Base-by-base conservation (phyloP, 129 eudicot species). In the Escallonia rubra region DNA sequence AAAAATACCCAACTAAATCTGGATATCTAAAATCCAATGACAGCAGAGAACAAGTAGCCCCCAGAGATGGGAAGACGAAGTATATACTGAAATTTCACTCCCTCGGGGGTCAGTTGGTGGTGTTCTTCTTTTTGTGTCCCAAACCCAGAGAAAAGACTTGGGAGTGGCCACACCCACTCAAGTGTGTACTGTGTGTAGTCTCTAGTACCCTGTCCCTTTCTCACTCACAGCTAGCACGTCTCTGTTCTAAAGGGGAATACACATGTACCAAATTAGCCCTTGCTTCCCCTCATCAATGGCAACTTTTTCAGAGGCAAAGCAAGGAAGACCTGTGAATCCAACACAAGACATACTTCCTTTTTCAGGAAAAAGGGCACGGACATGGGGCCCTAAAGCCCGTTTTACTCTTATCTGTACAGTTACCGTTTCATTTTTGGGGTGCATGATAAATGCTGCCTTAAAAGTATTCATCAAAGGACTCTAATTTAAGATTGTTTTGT, bases 221-320 rank as follows among this genome's bases (percentile, higher is more conserved):
- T 23, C 34, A 23, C 34, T 23, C 34, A 23, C 34, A 23, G 34
- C 34, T 23, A 23, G 34, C 34, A 23, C 34, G 34, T 23, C 34
- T 23, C 34, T 1, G 1, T 23, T 23, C 34, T 23, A 23, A 23
- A 23, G 34, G 41, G 15, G 8, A 57, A 57, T 14, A 13, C 40
- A 57, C 14, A 57, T 57, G 34, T 38, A 13, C 23, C 4, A 52
- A 11, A 52, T 15, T 52, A 7, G 10, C 57, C 16, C 50, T 46
- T 46, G 50, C 50, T 9, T 2, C 14, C 58, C 13, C 15, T 53
- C 58, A 7, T 5, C 58, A 12, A 47, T 39, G 61, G 48, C 46
- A 48, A 70, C 74, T 58, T 58, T 58, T 55, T 47, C 59, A 70
- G 59, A 59, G 34, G 42, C 59, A 23, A 23, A 23, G 34, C 34